Base-by-base conservation (phyloP, 2,329 filamentous ascomycete genomes). In the Hirsutella minnesotensis region DNA sequence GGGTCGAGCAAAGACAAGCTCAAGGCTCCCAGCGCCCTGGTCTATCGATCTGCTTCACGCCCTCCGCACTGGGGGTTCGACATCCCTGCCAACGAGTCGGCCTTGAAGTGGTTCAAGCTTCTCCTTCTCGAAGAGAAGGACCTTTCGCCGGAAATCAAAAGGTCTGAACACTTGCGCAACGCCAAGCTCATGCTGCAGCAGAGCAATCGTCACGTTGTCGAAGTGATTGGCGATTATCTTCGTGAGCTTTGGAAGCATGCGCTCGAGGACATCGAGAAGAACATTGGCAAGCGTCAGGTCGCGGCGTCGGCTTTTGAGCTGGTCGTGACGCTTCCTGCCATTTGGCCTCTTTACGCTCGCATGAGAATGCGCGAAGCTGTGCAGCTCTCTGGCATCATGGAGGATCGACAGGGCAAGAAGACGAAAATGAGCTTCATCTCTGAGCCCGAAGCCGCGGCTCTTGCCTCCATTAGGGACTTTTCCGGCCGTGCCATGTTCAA, bases 371-470 rank as follows among this genome's bases (percentile, higher is more conserved):
- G 52, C 0, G 38, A 57, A 1, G 68, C 66, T 0, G 56, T 58
- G 0, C 30, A 47, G 0, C 16, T 39, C 0, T 62, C 68, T 0
- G 67, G 67, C 0, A 61, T 72, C 3, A 47, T 68, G 0, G 43
- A 51, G 0, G 9, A 31, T 0, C 49, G 60, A 0, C 4, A 39
- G 0, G 52, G 52, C 2, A 62, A 59, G 0, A 29, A 52, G 0
- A 68, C 67, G 0, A 53, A 38, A 0, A 39, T 68, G 5, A 33
- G 45, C 0, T 64, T 70, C 33, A 47, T 70, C 0, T 59, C 62
- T 0, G 69, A 72, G 44, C 68, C 68, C 0, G 67, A 72, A 44
- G 68, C 67, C 0, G 68, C 67, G 1, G 66, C 66, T 0, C 31
- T 72, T 0, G 59, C 64, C 0, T 60, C 59, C 0, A 46, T 70